These are phyloP conservation scores for Delphinella strobiligena DNA, from an alignment of 2,329 filamentous ascomycete species.

Conservation along the genomic window DNA sequence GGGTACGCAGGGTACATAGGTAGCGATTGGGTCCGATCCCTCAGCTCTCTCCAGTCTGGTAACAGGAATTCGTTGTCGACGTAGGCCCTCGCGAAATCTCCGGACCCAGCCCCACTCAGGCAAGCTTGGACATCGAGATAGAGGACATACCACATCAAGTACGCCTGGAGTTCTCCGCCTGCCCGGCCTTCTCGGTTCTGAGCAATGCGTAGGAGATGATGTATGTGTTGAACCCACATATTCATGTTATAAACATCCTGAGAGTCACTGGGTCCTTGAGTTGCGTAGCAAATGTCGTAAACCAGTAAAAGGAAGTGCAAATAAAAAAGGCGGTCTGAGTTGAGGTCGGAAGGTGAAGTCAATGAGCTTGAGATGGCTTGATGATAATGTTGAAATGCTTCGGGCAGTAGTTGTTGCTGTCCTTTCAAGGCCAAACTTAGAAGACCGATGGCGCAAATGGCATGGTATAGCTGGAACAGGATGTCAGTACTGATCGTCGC, in stretches of 20 bases:
- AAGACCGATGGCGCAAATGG: constrained; percentile 46
- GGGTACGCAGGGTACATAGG: not conserved
- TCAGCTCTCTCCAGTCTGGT: constrained; percentile 4
- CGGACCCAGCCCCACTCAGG: constrained; percentile 20
- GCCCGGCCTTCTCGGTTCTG: constrained; percentile 26
- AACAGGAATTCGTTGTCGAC: constrained; percentile 7
- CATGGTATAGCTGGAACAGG: constrained; percentile 40
- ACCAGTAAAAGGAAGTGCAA: constrained; percentile 46
- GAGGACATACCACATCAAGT: constrained; percentile 42
- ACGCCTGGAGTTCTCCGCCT: constrained; percentile 34
- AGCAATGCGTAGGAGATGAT: constrained; percentile 38
- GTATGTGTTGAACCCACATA: constrained; percentile 44
- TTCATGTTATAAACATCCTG: constrained; percentile 28
- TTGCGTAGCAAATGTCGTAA: constrained; percentile 37
- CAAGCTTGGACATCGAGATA: constrained; percentile 45
- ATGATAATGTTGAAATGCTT: constrained; percentile 43
- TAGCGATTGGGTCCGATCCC: not conserved
- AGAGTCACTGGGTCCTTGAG: constrained; percentile 34
- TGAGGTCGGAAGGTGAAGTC: constrained; percentile 38
- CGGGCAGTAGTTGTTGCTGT: constrained; percentile 29
- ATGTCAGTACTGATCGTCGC: constrained; percentile 6
- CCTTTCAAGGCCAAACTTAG: constrained; percentile 38
- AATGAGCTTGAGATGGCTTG: constrained; percentile 33
- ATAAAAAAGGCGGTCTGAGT: constrained; percentile 44
- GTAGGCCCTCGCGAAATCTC: constrained; percentile 1